Conservation (phyloP, 1,284 basidiomycete species). For the Lignosus rhinocerotis region DNA sequence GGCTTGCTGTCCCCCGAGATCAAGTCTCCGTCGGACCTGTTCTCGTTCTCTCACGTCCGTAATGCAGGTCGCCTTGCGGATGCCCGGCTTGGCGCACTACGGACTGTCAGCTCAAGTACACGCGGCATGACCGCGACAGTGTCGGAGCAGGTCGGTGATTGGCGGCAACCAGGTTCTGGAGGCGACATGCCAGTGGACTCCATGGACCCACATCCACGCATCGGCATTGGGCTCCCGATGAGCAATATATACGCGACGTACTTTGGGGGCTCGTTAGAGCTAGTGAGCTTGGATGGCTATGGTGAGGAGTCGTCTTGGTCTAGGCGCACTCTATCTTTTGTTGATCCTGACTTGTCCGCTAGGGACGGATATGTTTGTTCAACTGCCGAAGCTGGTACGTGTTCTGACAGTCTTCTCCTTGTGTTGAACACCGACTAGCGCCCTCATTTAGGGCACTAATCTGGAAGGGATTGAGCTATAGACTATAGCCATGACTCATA, state of each 20-base stretch:
- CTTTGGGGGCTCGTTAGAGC: constrained; percentile 79
- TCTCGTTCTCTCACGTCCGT: constrained; percentile 80
- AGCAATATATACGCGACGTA: constrained; percentile 86
- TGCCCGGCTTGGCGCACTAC: constrained; percentile 70
- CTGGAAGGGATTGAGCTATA: constrained; percentile 79
- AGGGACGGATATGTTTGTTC: constrained; percentile 83
- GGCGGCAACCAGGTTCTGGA: constrained; percentile 37
- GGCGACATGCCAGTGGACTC: constrained; percentile 43
- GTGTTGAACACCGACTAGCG: constrained; percentile 2
- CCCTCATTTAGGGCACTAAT: constrained; percentile 66
- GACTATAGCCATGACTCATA: constrained; percentile 7
- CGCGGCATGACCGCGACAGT: constrained; percentile 74
- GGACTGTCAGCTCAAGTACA: constrained; percentile 59
- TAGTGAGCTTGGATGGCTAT: constrained; percentile 84
- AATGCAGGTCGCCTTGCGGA: constrained; percentile 70
- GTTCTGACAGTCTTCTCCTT: background rate
- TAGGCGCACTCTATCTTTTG: background rate
- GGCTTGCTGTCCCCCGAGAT: constrained; percentile 59
- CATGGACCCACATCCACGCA: constrained; percentile 57
- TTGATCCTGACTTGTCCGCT: background rate
- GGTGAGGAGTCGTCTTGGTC: constrained; percentile 45
- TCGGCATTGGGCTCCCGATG: constrained; percentile 84
- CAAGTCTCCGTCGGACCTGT: constrained; percentile 67
- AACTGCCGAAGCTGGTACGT: constrained; percentile 79
- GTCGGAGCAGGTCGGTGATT: constrained; percentile 65